Base-by-base conservation (phyloP, 805 yeast species). In the Starmerella potacharoeniae region DNA sequence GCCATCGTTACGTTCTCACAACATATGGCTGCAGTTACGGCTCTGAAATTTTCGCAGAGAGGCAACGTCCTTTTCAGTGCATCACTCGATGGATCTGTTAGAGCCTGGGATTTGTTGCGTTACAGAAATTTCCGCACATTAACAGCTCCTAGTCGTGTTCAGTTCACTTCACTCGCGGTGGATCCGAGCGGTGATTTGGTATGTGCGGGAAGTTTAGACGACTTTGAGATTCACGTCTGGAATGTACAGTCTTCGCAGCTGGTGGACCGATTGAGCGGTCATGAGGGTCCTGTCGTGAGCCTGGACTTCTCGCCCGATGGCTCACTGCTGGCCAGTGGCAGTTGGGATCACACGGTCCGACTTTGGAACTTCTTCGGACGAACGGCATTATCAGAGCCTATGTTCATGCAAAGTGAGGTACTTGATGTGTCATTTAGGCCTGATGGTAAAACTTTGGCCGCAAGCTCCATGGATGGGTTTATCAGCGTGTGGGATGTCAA, bases 181-280 rank as follows among this genome's bases (percentile, higher is more conserved):
- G 98, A 93, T 69, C 96, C 97, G 33, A 84, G 95, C 65, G 98
- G 97, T 35, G 98, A 93, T 70, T 83, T 93, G 51, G 93, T 93
- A 2, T 89, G 93, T 65, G 98, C 97, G 4, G 96, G 96, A 1
- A 86, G 96, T 3, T 75, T 82, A 44, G 96, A 90, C 66, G 84
- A 83, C 59, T 93, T 83, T 70, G 95, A 86, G 55, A 86, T 93
- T 56, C 90, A 86, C 66, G 88, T 93, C 36, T 93, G 98, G 98
- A 87, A 96, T 6, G 97, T 93, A 1, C 97, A 93, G 73, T 90
- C 97, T 0, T 84, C 95, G 1, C 96, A 90, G 67, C 73, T 93
- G 49, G 77, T 93, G 53, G 98, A 93, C 66, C 78, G 86, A 14
- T 74, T 93, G 50, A 74, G 90, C 5, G 98, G 98, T 10, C 98